Base-by-base conservation (phyloP, 192 early-diverging fungal species). In the Funneliformis mosseae region DNA sequence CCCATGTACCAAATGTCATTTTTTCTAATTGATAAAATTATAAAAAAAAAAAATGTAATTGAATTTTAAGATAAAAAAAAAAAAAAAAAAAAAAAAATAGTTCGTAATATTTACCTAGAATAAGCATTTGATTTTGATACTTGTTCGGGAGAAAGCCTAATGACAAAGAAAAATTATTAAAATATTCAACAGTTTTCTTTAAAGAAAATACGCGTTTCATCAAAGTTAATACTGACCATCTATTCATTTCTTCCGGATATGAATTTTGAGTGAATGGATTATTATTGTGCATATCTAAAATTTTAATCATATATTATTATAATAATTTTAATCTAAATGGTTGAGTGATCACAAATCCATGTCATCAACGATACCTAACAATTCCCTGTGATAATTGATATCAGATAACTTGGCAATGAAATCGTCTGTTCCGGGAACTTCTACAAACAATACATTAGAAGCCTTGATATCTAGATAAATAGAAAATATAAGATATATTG, bases 1-100 rank as follows among this genome's bases (percentile, higher is more conserved):
- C 92, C 93, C 0, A 89, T 84, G 60, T 90, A 92, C 90, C 92
- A 95, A 21, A 95, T 88, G 81, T 95, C 94, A 81, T 94, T 94
- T 68, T 94, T 94, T 66, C 90, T 77, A 28, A 72, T 59, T 63
- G 6, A 69, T 42, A 33, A 84, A n/a, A 41, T 66, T 83, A 66
- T 69, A 81, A 46, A 23, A 67, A 67, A 33, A 73, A 28, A 78
- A n/a, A n/a, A n/a, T n/a, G n/a, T n/a, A n/a, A n/a, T n/a, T n/a
- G n/a, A n/a, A n/a, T n/a, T n/a, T n/a, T n/a, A n/a, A n/a, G n/a
- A n/a, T n/a, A n/a, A n/a, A n/a, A n/a, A n/a, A n/a, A n/a, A n/a
- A n/a, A n/a, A n/a, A n/a, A n/a, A n/a, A n/a, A n/a, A n/a, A 46
- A 23, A 67, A 67, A 33, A 73, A 28, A 78, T 74, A 16, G n/a